These are phyloP conservation scores for Paracamarosporium sp. DNA, from an alignment of 2,329 filamentous ascomycete genomes.

Conservation along the genomic window DNA sequence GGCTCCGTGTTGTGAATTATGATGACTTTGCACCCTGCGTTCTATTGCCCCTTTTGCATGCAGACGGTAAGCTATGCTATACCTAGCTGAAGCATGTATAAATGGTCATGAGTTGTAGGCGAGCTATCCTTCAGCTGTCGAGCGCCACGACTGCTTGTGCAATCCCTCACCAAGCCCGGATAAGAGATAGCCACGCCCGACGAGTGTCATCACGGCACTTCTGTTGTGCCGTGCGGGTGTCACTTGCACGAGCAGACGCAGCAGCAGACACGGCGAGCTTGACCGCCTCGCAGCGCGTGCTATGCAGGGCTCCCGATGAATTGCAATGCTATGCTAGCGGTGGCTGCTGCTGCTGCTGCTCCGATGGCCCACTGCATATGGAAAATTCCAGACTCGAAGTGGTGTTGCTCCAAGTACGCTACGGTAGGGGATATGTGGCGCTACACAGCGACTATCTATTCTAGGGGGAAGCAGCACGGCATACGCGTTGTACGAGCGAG, in stretches of 20 bases:
- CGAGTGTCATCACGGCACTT: not conserved
- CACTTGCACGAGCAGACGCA: not conserved
- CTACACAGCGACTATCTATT: not conserved
- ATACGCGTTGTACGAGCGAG: not conserved
- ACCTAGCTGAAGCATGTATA: not conserved
- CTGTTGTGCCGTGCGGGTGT: constrained; percentile 2
- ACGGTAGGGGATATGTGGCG: not conserved
- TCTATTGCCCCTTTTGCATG: not conserved
- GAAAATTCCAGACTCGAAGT: too few species aligned
- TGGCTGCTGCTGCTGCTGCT: too few species aligned
- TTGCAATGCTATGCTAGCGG: not conserved
- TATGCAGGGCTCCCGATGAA: not conserved
- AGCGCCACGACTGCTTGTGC: constrained; percentile 1
- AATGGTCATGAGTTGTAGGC: not conserved
- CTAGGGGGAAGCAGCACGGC: not conserved
- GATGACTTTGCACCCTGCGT: not conserved
- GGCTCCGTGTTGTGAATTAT: not conserved
- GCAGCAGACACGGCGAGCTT: not conserved
- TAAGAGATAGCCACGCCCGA: not conserved
- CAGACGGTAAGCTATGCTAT: not conserved
- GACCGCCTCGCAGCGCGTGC: not conserved
- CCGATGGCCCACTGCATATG: too few species aligned
- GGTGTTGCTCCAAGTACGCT: too few species aligned
- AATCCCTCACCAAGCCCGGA: not conserved
- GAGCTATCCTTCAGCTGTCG: not conserved